phyloP scores from a whole-genome alignment of 176 grass and related monocot genomes.

The Otatea glauca region DNA sequence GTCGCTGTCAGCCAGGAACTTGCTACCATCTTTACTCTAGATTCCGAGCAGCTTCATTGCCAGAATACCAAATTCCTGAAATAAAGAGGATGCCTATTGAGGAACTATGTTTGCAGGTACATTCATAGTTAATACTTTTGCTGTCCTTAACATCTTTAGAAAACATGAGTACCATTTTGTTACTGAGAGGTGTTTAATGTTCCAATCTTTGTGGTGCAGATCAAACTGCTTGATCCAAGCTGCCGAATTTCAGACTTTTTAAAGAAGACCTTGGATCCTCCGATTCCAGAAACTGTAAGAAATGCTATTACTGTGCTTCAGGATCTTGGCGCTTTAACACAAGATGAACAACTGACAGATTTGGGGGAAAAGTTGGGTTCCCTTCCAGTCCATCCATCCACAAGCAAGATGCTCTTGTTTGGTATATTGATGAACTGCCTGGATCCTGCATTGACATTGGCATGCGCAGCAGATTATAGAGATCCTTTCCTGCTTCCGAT shows the following conservation, averaged over 20 bases:
- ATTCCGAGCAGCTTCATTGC: slow-evolving; percentile 76
- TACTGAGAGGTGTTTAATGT: slow-evolving; percentile 39
- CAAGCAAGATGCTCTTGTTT: slow-evolving; percentile 96
- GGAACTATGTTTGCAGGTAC: slow-evolving; percentile 93
- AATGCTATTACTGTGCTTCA: slow-evolving; percentile 86
- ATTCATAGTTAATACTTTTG: slow-evolving; percentile 33
- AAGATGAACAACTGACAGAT: slow-evolving; percentile 76
- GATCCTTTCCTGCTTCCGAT: slow-evolving; percentile 83
- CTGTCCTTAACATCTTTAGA: slow-evolving; percentile 24
- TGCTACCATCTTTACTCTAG: slow-evolving; percentile 96
- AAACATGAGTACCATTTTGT: slow-evolving; percentile 21
- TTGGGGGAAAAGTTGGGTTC: slow-evolving; percentile 86
- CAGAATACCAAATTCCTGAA: slow-evolving; percentile 86
- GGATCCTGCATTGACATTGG: slow-evolving; percentile 90
- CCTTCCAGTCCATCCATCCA: slow-evolving; percentile 90
- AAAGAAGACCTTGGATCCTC: slow-evolving; percentile 90
- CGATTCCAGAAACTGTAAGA: slow-evolving; percentile 69
- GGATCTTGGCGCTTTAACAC: slow-evolving; percentile 88
- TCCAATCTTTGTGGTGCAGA: slow-evolving; percentile 51
- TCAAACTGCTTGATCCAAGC: slow-evolving; percentile 84
- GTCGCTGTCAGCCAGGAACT: slow-evolving; percentile 87
- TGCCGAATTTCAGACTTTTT: slow-evolving; percentile 78
- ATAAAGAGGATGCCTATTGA: slow-evolving; percentile 98
- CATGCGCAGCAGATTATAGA: slow-evolving; percentile 78
- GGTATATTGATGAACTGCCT: slow-evolving; percentile 94